phyloP scores from a whole-genome alignment of 208 protist species.

The Acanthamoeba lugdunensis region DNA sequence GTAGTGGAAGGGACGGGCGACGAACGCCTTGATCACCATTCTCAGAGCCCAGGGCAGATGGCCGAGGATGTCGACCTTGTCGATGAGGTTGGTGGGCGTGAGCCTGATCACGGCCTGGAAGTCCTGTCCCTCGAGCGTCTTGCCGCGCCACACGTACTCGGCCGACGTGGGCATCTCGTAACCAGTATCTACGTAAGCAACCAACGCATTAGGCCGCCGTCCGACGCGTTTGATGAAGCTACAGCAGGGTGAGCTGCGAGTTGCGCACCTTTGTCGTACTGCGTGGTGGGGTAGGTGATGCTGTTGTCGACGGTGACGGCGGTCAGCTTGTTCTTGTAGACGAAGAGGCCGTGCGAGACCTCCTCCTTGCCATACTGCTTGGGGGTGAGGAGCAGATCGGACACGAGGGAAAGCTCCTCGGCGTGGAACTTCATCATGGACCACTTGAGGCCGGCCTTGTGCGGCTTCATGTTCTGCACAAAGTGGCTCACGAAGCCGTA shows the following conservation, averaged over 20 bases:
- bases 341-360: slow-evolving; percentile 56
- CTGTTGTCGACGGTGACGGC: slow-evolving; percentile 67
- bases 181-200: slow-evolving; percentile 36
- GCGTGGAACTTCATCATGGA: slow-evolving; percentile 71
- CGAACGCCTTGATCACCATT: slow-evolving; percentile 71
- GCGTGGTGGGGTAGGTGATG: slow-evolving; percentile 61
- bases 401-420: slow-evolving; percentile 55
- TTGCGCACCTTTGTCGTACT: slow-evolving; percentile 61
- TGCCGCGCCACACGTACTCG: slow-evolving; percentile 57
- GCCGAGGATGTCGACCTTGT: slow-evolving; percentile 69
- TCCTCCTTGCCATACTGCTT: slow-evolving; percentile 58
- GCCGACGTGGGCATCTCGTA: slow-evolving; percentile 58
- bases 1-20: slow-evolving; percentile 69
- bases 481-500: slow-evolving; percentile 66
- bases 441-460: slow-evolving; percentile 67
- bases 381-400: slow-evolving; percentile 61
- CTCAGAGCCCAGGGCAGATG: slow-evolving; percentile 57
- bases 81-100: slow-evolving; percentile 68
- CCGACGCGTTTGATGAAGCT: background rate
- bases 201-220: background rate
- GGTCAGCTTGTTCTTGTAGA: slow-evolving; percentile 68
- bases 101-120: slow-evolving; percentile 62
- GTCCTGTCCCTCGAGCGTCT: slow-evolving; percentile 59
- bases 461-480: slow-evolving; percentile 70
- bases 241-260: background rate